These are phyloP conservation scores for Colletotrichum truncatum DNA, from an alignment of 2,329 filamentous ascomycete species.

Conservation along the genomic window DNA sequence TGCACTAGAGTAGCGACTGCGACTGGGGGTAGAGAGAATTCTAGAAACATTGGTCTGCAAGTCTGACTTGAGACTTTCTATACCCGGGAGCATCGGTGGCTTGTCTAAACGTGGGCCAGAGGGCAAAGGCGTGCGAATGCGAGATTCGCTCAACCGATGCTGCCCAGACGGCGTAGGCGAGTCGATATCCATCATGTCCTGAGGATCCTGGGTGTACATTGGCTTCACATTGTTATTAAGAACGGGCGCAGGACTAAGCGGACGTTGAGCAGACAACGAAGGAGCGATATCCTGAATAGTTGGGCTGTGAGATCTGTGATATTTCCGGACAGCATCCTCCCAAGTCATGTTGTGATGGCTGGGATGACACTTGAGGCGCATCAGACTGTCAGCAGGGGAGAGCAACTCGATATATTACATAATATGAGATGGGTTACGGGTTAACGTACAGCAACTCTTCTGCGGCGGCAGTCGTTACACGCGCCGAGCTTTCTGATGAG, in stretches of 20 bases:
- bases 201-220: conserved; percentile 54
- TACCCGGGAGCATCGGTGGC: conserved; percentile 56
- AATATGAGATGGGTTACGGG: background rate
- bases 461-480: conserved; percentile 63
- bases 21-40: conserved; percentile 58
- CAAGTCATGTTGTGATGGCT: conserved; percentile 69
- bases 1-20: conserved; percentile 62
- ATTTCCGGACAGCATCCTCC: conserved; percentile 66
- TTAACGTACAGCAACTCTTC: conserved; percentile 66
- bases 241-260: conserved; percentile 55
- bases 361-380: conserved; percentile 60
- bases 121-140: conserved; percentile 64
- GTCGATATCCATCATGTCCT: conserved; percentile 70
- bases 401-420: conserved; percentile 14
- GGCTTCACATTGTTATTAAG: conserved; percentile 45
- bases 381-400: conserved; percentile 26
- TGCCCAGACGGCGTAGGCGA: conserved; percentile 47
- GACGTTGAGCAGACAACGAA: conserved; percentile 48
- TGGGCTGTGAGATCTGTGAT: conserved; percentile 61
- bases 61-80: conserved; percentile 60
- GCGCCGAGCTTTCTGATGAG: conserved; percentile 68
- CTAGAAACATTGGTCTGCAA: conserved; percentile 60
- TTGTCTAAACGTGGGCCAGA: conserved; percentile 65
- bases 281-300: conserved; percentile 59
- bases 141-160: conserved; percentile 54